Evolutionary conservation across 257 asterid species (phyloP), one percentile per base, ranked within the genome.

Genomic region (Cynanchum wilfordii): DNA sequence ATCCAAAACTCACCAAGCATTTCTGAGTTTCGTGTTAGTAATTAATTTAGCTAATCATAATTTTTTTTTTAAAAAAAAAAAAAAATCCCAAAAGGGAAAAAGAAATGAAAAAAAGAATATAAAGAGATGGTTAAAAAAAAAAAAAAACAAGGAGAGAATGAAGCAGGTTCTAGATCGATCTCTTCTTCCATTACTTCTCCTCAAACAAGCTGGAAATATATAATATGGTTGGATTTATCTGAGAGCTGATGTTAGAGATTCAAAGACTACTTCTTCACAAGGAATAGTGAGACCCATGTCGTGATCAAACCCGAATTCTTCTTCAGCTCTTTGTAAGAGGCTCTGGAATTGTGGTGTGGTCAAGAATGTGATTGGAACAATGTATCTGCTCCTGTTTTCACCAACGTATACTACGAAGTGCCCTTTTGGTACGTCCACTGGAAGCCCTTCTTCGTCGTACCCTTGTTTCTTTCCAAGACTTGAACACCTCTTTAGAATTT

Each of bases 401-500:
- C 85, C 85, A 7, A 81, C 85, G n/a, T 81, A 81, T 15, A 81
- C 85, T 0, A 67, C 85, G 70, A 81, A 81, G 22, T 81, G 80
- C 4, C 85, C 85, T 63, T 75, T 81, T 4, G 85, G 85, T 6
- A 81, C 85, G 56, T 81, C 85, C 47, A 81, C 2, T 0, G 80
- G 85, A 11, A 71, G 82, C 40, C 80, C 80, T n/a, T 77, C 83
- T 15, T 80, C 90, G 33, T 81, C 79, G 17, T 77, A 74, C 0
- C 73, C 73, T 13, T 74, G 79, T 70, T 75, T 81, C 83, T 79
- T 86, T 2, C 86, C 90, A 25, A 86, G 55, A 72, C 89, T 86
- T 0, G 87, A 86, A 44, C 88, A 86, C 29, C 86, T 76, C 79
- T 80, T 83, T 68, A 82, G 22, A 15, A 85, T 85, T 60, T 85